Evolutionary conservation across 495 filamentous ascomycete genomes (phyloP).

Genomic region (Lentithecium fluviatile): DNA sequence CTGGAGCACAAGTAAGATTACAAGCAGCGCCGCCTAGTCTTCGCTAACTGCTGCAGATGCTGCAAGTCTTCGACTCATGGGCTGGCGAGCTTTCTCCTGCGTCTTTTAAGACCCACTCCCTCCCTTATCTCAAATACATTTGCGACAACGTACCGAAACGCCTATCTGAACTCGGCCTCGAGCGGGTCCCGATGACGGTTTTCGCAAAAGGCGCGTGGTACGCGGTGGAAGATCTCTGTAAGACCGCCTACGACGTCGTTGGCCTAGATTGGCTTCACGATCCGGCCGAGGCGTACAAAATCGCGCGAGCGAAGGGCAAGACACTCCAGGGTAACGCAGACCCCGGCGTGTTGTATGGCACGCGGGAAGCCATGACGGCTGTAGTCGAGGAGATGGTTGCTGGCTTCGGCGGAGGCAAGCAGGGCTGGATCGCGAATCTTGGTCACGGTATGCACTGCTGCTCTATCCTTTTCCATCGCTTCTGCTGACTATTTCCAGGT

Average conservation of each 20-base stretch:
- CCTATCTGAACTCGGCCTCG: conserved; percentile 68
- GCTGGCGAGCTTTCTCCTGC: conserved; percentile 86
- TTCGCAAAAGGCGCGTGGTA: conserved; percentile 99
- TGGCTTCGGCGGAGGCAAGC: conserved; percentile 84
- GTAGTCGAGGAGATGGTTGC: conserved; percentile 79
- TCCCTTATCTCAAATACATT: conserved; percentile 84
- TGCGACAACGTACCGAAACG: conserved; percentile 69
- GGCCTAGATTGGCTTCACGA: conserved; percentile 95
- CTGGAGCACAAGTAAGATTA: conserved; percentile 70
- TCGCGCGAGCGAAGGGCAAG: conserved; percentile 64
- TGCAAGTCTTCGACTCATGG: conserved; percentile 99
- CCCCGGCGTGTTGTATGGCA: conserved; percentile 88
- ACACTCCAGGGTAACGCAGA: conserved; percentile 94
- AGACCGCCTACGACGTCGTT: conserved; percentile 88
- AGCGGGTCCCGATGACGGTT: conserved; percentile 93
- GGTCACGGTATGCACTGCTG: conserved; percentile 69
- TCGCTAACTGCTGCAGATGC: conserved; percentile 53
- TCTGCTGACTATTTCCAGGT: conserved; percentile 49
- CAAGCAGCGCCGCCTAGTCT: background rate
- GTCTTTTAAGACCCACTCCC: conserved; percentile 76
- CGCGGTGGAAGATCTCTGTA: conserved; percentile 80
- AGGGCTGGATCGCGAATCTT: conserved; percentile 83
- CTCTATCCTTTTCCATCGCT: background rate
- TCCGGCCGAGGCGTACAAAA: conserved; percentile 74
- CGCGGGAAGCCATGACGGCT: conserved; percentile 70